These are phyloP conservation scores for Raphanus hybrid DNA, from an alignment of 441 rosid species.

Conservation along the genomic window DNA sequence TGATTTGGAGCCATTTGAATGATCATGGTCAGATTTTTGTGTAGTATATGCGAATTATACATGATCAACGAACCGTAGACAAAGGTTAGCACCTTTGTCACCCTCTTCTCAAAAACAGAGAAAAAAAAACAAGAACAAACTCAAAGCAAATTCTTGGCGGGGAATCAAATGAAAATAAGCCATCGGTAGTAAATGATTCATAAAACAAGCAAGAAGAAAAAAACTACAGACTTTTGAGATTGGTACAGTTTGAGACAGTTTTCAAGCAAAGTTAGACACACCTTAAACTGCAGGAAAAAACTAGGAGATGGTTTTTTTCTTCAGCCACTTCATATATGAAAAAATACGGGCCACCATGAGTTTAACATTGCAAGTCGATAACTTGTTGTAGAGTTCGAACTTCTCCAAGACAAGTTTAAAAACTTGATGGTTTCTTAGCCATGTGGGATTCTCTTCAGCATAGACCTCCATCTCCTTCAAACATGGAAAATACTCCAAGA, in stretches of 20 bases:
- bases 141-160: neutral
- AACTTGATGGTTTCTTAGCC: neutral
- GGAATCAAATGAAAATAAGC: neutral
- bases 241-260: neutral
- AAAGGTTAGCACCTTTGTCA: too few relatives aligned
- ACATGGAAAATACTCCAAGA: slow-evolving; percentile 19
- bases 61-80: too few relatives aligned
- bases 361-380: slow-evolving; percentile 3
- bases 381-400: neutral
- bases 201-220: neutral
- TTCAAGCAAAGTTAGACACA: too few relatives aligned
- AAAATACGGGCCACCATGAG: neutral
- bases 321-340: too few relatives aligned
- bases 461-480: slow-evolving; percentile 21
- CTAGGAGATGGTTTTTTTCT: too few relatives aligned
- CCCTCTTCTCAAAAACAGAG: neutral
- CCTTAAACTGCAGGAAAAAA: too few relatives aligned
- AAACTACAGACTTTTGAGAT: neutral
- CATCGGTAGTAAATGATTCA: neutral
- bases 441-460: neutral
- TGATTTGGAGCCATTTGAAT: too few relatives aligned
- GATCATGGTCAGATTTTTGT: neutral
- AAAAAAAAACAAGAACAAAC: neutral
- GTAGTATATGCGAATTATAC: too few relatives aligned
- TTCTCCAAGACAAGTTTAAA: neutral